Percentiles rank a stretch among this genome's conserved stretches.
Evolutionary conservation across 768 basidiomycete genomes (phyloP).

Genomic region (Suillus lakei): DNA sequence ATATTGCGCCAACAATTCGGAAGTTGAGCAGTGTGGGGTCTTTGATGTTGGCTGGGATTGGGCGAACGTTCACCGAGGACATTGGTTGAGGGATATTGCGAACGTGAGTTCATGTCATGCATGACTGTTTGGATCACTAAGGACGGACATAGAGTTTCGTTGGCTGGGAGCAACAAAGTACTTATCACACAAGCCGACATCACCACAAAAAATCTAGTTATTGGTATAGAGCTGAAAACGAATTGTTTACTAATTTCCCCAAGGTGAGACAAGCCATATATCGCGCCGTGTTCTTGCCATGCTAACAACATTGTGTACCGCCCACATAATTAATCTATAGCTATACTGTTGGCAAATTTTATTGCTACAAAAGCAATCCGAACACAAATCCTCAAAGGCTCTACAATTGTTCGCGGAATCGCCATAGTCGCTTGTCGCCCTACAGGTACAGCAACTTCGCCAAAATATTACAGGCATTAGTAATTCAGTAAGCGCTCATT

Average conservation of each 20-base stretch:
- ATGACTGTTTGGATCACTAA: background rate
- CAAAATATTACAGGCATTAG: background rate
- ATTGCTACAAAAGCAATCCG: background rate
- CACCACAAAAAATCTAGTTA: background rate
- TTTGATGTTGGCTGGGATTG: background rate
- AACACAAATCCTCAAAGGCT: background rate
- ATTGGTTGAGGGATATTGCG: background rate
- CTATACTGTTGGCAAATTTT: background rate
- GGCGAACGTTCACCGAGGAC: background rate
- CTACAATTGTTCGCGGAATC: background rate
- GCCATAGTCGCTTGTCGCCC: background rate
- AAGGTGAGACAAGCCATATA: background rate
- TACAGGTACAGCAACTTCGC: background rate
- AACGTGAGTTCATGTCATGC: background rate
- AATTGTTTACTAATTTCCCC: background rate
- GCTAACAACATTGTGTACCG: background rate
- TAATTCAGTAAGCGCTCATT: background rate
- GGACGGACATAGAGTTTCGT: background rate
- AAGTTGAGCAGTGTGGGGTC: background rate
- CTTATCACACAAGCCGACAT: background rate
- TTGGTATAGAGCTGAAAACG: background rate
- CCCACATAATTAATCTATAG: background rate
- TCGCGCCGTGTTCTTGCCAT: background rate
- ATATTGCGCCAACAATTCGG: background rate
- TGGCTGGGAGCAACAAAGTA: background rate